Evolutionary conservation across 768 basidiomycete genomes (phyloP), one percentile per base, ranked within the genome.

Genomic region (Tephrocybe sp.): DNA sequence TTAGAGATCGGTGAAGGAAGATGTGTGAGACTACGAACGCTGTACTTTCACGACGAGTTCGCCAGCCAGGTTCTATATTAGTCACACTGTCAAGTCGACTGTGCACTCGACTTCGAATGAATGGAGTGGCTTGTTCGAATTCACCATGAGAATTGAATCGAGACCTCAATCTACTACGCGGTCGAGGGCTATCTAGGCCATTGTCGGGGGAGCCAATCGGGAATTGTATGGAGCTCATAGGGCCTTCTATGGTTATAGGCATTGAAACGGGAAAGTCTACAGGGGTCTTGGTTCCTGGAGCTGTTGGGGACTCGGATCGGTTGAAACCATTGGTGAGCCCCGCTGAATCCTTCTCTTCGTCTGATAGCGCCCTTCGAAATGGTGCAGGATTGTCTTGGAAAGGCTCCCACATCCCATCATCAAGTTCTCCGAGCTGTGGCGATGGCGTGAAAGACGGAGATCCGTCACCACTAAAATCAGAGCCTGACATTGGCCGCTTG

Each of bases 1-100:
- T 23, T 8, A 43, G 1, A 25, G 48, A 13, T 51, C 30, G 52
- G 37, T 52, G 18, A 22, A 21, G 16, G 13, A 42, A n/a, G 8
- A 1, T 15, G 23, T 9, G n/a, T 13, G 4, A 38, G 50, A 50
- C 2, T 4, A 75, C 91, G 68, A 62, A 94, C 91, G 89, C 90
- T 23, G 90, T 92, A 57, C 91, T 93, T 67, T 94, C 91, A 42
- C 90, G 77, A 57, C 92, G 75, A 10, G 85, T 90, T 43, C 93
- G 76, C 93, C 93, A 95, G 4, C 86, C 88, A 25, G 84, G 75
- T 57, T 92, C 89, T 2, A 74, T 59, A 16, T 64, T 75, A 25
- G 69, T 64, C 36, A 82, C 64, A 47, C 65, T 74, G 53, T 89
- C 86, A 42, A 91, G 66, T 43, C 88, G 75, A 62, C 91, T 92